Evolutionary conservation across 1,284 basidiomycete species (phyloP), one percentile per base, ranked within the genome.

Genomic region (Flammula alnicola): DNA sequence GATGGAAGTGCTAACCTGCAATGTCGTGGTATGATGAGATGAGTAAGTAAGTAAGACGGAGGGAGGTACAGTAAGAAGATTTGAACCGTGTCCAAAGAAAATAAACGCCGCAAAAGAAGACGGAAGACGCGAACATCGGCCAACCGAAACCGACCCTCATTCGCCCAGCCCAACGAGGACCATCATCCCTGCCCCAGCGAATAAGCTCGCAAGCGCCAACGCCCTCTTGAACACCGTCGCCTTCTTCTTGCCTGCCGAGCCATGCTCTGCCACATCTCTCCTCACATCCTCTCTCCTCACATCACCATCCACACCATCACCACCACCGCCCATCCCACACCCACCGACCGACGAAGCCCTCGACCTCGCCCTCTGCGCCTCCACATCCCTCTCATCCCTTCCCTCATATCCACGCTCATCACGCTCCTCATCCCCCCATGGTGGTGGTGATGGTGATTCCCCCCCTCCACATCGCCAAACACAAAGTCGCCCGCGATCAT

Each of bases 401-500:
- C 29, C 23, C 2, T 8, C 49, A 20, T 31, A 26, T n/a, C 36
- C 46, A 17, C 29, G n/a, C 17, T 41, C 22, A n/a, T 60, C 56
- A 44, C 58, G 57, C 5, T 50, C 49, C 39, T 61, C 35, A 6
- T 19, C 23, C 16, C 40, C 27, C 29, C 35, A 31, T 43, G 37
- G 23, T 57, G 54, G 23, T 60, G 61, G 26, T 62, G 55, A 37
- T 64, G 59, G 31, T 57, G 45, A 32, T 56, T 39, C 16, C 39
- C 45, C 66, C 51, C 71, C 60, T 74, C 62, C 5, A 78, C 55
- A 74, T 87, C 83, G 56, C 73, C 74, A 50, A 84, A 82, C 33
- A 90, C 83, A 55, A 90, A 89, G 65, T 90, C 88, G 3, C 81
- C 87, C 0, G 86, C 88, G 39, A 91, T 78, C 84, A 91, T 88